Evolutionary conservation across 495 filamentous ascomycete species (phyloP).

Genomic region (Aspergillus steynii): DNA sequence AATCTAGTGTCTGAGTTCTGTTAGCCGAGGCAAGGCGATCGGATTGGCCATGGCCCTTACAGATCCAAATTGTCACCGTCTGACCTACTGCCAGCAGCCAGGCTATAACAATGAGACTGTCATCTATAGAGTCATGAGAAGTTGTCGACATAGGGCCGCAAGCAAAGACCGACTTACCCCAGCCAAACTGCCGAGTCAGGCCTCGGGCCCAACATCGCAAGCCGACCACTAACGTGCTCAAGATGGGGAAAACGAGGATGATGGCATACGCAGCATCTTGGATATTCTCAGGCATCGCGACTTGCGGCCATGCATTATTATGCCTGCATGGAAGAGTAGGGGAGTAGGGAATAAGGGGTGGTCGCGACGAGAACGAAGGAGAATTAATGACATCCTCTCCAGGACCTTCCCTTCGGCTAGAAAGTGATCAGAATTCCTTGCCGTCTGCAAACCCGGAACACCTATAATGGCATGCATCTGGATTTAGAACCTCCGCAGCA

Average conservation of each 20-base stretch:
- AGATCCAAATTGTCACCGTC: constrained; percentile 33
- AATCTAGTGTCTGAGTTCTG: constrained; percentile 47
- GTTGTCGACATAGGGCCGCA: constrained; percentile 27
- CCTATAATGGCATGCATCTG: not conserved
- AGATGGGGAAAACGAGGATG: not conserved
- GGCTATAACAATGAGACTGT: not conserved
- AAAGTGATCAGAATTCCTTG: not conserved
- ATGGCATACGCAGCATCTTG: not conserved
- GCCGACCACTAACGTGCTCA: not conserved
- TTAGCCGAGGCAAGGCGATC: not conserved
- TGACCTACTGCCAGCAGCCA: constrained; percentile 27
- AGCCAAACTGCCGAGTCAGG: not conserved
- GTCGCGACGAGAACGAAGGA: not conserved
- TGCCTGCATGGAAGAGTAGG: not conserved
- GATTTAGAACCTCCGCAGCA: not conserved
- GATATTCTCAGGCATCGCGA: not conserved
- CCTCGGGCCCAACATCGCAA: not conserved
- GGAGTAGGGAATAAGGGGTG: too few relatives aligned
- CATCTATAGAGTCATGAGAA: not conserved
- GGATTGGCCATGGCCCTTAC: constrained; percentile 15
- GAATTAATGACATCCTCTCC: not conserved
- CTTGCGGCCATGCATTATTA: not conserved
- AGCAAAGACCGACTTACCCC: constrained; percentile 24
- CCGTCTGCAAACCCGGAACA: too few relatives aligned
- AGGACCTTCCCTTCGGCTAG: not conserved